Base-by-base conservation (phyloP, 2,329 filamentous ascomycete species). In the Ustilaginoidea virens region DNA sequence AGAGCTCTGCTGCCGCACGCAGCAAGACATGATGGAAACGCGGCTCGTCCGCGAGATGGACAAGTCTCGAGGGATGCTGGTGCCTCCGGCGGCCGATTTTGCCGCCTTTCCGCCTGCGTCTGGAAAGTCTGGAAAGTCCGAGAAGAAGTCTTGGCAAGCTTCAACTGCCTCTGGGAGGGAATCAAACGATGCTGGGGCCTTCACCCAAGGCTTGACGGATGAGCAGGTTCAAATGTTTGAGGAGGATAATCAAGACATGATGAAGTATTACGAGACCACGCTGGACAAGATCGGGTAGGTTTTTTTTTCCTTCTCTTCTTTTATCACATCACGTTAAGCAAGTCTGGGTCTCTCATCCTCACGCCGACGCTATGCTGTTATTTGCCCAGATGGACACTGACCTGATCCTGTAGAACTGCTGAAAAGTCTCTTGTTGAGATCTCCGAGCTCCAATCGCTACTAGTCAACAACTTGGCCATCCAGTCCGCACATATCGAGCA, bases 171-270 rank as follows among this genome's bases (percentile, higher is more conserved):
- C 26, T 21, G 29, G 22, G 5, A 25, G 25, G 16, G 13, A 32
- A 27, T 35, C 40, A 27, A 39, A 45, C 18, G 36, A 41, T 16
- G 35, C 34, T 3, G 29, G 36, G 16, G 27, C 38, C 11, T 28
- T 36, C 17, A 43, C 54, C 28, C 55, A 71, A 23, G 69, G 74
- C 36, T 59, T 94, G 36, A 82, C 79, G 12, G 65, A 74, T 14
- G 85, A 94, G 47, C 87, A 96, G 53, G 60, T 90, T 29, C 87
- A 94, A 51, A 69, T 93, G 48, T 96, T 98, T 56, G 86, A 87
- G 41, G 71, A 83, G 53, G 86, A 92, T 47, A 94, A 96, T 48
- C 76, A 85, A 52, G 76, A 82, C 38, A 85, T 98, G 75, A 65
- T 96, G 42, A 80, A 80, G 52, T 81, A 93, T 53, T 93, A 92